Percentiles rank a stretch among this genome's conserved stretches.
Evolutionary conservation across 2,329 filamentous ascomycete species (phyloP).

Genomic region (Diaporthe aspalathi): DNA sequence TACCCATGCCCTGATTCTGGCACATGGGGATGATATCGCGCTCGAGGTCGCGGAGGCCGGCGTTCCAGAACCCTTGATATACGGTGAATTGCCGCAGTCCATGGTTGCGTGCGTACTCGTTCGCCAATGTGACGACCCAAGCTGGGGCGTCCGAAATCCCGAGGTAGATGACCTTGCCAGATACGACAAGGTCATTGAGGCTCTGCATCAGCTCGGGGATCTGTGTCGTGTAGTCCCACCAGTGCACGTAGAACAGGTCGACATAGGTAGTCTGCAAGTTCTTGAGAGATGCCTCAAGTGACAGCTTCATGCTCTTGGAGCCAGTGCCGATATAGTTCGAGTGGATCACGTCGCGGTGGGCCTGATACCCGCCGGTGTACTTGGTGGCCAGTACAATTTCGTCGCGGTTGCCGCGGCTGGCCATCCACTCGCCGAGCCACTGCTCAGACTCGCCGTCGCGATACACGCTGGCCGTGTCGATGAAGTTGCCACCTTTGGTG

Average conservation of each 20-base stretch:
- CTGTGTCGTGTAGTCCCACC: neutral
- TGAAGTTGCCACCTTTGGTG: neutral
- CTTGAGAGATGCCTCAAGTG: neutral
- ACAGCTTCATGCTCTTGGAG: neutral
- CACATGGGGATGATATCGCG: neutral
- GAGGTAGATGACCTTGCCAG: neutral
- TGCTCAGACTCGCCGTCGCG: neutral
- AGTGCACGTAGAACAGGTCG: neutral
- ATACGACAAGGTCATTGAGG: neutral
- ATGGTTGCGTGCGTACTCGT: neutral
- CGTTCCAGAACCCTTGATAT: neutral
- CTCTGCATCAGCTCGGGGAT: neutral
- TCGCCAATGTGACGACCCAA: neutral
- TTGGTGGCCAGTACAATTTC: neutral
- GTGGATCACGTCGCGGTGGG: neutral
- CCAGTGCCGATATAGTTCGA: neutral
- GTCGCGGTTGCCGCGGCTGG: neutral
- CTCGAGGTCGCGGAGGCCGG: neutral
- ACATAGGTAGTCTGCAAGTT: neutral
- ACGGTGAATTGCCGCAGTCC: neutral
- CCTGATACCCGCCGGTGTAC: neutral
- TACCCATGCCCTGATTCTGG: neutral
- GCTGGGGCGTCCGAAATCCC: neutral
- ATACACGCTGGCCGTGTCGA: neutral
- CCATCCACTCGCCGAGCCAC: neutral